These are phyloP conservation scores for Caryocar brasiliense DNA, from an alignment of 441 rosid species.

Conservation along the genomic window DNA sequence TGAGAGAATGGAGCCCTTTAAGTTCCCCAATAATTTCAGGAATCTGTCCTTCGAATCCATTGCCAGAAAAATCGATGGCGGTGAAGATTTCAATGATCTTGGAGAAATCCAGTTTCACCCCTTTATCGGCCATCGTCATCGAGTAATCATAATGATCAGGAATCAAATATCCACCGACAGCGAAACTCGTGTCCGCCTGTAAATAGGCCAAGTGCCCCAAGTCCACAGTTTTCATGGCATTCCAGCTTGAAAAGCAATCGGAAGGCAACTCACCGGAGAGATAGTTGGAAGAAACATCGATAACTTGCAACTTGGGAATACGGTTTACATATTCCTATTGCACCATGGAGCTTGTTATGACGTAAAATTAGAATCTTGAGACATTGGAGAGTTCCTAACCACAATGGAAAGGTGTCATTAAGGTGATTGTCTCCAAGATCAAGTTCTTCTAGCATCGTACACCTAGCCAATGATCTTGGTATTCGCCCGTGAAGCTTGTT, in stretches of 20 bases:
- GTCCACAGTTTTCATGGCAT: neutral
- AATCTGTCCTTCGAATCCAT: conserved; percentile 21
- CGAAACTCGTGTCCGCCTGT: neutral
- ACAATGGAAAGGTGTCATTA: conserved; percentile 19
- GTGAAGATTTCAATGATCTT: conserved; percentile 1
- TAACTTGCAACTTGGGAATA: neutral
- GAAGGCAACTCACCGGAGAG: conserved; percentile 6
- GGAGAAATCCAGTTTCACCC: conserved; percentile 7
- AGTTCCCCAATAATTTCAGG: conserved; percentile 17
- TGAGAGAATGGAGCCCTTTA: conserved; percentile 16
- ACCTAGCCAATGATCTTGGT: conserved; percentile 23
- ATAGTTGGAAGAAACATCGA: neutral
- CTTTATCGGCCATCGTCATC: conserved; percentile 20
- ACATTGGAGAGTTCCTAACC: conserved; percentile 15
- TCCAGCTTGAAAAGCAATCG: neutral
- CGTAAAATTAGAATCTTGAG: conserved; percentile 15
- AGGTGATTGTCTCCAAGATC: conserved; percentile 14
- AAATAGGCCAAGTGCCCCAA: neutral
- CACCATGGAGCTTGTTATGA: conserved; percentile 13
- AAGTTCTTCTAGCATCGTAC: conserved; percentile 5
- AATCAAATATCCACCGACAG: neutral
- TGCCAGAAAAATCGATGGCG: conserved; percentile 18
- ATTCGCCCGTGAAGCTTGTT: conserved; percentile 9
- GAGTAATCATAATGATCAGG: neutral
- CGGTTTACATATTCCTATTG: neutral